A percentile compares a stretch with the other conserved stretches of the same genome.
Evolutionary conservation across 2,329 filamentous ascomycete species (phyloP).

Genomic region (Chaetomiaceae sp.): DNA sequence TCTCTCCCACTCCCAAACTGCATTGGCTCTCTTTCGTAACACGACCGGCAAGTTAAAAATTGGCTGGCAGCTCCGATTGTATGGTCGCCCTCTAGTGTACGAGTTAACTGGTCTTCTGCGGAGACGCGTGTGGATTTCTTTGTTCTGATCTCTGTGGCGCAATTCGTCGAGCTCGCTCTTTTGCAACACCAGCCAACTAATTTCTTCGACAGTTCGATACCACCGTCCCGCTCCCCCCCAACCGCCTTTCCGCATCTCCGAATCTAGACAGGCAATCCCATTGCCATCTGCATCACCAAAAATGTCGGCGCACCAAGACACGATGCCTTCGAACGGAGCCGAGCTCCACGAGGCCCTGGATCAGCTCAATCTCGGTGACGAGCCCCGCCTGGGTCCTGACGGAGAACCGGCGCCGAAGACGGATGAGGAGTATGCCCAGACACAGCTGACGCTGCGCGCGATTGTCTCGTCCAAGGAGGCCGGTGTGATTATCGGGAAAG

Average conservation of each 20-base stretch:
- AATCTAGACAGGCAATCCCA: background rate
- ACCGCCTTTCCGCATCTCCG: background rate
- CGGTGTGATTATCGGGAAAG: conserved; percentile 98
- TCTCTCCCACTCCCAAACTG: conserved; percentile 13
- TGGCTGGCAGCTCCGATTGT: background rate
- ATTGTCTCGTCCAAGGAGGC: conserved; percentile 99
- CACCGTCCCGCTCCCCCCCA: background rate
- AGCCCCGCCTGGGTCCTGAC: conserved; percentile 60
- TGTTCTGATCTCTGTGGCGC: background rate
- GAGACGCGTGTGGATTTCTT: background rate
- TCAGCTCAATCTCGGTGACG: conserved; percentile 61
- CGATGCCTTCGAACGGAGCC: conserved; percentile 53
- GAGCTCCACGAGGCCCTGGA: conserved; percentile 58
- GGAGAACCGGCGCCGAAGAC: conserved; percentile 81
- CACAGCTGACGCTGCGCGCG: conserved; percentile 88
- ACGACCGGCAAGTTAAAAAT: too few relatives aligned
- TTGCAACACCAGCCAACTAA: background rate
- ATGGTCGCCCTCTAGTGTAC: background rate
- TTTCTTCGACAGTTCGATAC: background rate
- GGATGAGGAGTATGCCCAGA: conserved; percentile 92
- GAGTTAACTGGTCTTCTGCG: background rate
- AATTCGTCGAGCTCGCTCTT: background rate
- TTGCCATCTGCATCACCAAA: background rate
- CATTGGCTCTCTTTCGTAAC: background rate
- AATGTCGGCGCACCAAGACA: conserved; percentile 62